Base-by-base conservation (phyloP, 805 yeast species). In the Saccharomyces cerevisiae region DNA sequence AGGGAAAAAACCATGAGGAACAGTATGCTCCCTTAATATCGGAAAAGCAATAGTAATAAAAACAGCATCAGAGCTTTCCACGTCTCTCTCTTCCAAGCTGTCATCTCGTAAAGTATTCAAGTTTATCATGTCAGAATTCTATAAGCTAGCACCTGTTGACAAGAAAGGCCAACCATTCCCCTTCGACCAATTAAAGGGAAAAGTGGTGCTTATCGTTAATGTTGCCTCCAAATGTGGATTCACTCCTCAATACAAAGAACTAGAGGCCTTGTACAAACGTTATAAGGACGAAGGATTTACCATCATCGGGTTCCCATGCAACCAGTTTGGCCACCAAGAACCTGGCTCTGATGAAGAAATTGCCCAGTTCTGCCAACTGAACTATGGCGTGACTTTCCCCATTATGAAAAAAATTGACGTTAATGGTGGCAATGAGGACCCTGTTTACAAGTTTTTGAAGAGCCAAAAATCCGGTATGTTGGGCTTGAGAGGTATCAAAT, bases 321-420 rank as follows among this genome's bases (percentile, higher is more conserved):
- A 89, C 72, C 96, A 89, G 68, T 90, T 90, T 67, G 92, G 87
- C 31, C 74, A 80, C 61, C 87, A 94, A 76, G 88, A 92, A 71
- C 85, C 95, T 60, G 84, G 83, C 4, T 64, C 79, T 3, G 82
- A 80, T 51, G 79, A 82, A 53, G 90, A 87, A 63, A 88, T 89
- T 61, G 82, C 81, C 17, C 70, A 76, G 49, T 87, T 87, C 74
- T 89, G 97, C 71, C 71, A 79, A 46, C 49, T 82, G 64, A 90
- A 89, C 76, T 94, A 83, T 69, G 96, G 97, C 54, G 97, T 92
- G 50, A 76, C 86, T 26, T 92, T 92, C 84, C 97, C 97, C 21
- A 79, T 92, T 41, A 74, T 92, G 79, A 78, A 80, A 69, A 94
- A 91, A 77, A 70, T 89, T 55, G 89, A 90, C 46, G 98, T 94